phyloP scores from a whole-genome alignment of 129 eudicot species.

The Centella asiatica region DNA sequence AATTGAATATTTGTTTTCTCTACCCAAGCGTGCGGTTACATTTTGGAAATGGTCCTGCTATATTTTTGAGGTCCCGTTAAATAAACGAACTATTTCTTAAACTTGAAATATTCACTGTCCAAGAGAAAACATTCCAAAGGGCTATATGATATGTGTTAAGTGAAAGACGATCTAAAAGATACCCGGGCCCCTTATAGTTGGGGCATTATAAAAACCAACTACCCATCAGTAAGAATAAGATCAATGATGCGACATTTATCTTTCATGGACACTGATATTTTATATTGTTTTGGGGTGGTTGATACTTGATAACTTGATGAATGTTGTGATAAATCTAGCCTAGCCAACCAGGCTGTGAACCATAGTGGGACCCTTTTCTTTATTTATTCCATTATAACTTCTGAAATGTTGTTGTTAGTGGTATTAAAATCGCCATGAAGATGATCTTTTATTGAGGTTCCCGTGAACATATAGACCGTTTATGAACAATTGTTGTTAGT shows the following conservation, averaged over 20 bases:
- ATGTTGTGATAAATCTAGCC: not conserved
- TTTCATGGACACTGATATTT: not conserved
- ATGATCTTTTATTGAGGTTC: not conserved
- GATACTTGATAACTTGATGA: slow-evolving; percentile 11
- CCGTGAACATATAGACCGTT: not conserved
- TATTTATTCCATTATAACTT: not conserved
- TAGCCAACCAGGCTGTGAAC: slow-evolving; percentile 14
- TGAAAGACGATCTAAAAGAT: not conserved
- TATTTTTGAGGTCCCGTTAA: not conserved
- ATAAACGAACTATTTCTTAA: not conserved
- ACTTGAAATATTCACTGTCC: not conserved
- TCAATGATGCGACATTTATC: not conserved
- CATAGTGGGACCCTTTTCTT: slow-evolving; percentile 6
- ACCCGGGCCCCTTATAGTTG: not conserved
- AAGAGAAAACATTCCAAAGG: slow-evolving; percentile 7
- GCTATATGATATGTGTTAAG: not conserved
- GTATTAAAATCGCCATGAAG: not conserved
- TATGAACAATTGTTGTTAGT: not conserved
- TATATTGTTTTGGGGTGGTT: not conserved
- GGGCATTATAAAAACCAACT: slow-evolving; percentile 5
- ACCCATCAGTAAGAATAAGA: not conserved
- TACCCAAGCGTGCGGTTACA: not conserved
- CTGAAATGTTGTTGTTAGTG: not conserved
- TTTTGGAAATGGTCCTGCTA: not conserved
- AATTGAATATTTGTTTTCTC: not conserved